Conservation (phyloP, 345 rosid species). For the Linum lewisii region DNA sequence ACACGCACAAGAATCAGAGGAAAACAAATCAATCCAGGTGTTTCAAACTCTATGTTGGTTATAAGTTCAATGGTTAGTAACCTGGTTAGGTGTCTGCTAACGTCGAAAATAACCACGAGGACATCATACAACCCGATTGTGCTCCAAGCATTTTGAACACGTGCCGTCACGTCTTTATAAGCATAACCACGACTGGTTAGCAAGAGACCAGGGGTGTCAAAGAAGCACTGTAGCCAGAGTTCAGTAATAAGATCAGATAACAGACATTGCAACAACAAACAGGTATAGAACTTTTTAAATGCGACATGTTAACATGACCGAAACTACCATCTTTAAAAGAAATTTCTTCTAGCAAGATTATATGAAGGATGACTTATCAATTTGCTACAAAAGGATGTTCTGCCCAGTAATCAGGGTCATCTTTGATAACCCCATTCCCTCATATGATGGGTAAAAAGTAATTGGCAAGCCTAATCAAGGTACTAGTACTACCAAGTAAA, state of each 20-base stretch:
- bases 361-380: neutral
- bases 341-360: neutral
- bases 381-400: neutral
- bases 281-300: neutral
- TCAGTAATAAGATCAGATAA: neutral
- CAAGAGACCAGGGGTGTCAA: slow-evolving; percentile 88
- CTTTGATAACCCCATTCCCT: neutral
- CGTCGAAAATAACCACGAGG: slow-evolving; percentile 85
- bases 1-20: neutral
- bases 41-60: neutral
- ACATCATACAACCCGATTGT: slow-evolving; percentile 67
- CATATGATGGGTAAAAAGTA: neutral
- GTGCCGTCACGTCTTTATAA: slow-evolving; percentile 65
- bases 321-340: neutral
- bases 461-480: neutral
- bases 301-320: neutral
- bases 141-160: slow-evolving; percentile 83
- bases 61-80: slow-evolving; percentile 26
- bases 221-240: slow-evolving; percentile 54
- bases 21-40: neutral
- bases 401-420: neutral
- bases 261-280: neutral
- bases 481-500: neutral
- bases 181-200: slow-evolving; percentile 54
- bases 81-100: slow-evolving; percentile 80